Evolutionary conservation across 2,329 filamentous ascomycete genomes (phyloP).

Genomic region (Cordyceps fumosorosea): DNA sequence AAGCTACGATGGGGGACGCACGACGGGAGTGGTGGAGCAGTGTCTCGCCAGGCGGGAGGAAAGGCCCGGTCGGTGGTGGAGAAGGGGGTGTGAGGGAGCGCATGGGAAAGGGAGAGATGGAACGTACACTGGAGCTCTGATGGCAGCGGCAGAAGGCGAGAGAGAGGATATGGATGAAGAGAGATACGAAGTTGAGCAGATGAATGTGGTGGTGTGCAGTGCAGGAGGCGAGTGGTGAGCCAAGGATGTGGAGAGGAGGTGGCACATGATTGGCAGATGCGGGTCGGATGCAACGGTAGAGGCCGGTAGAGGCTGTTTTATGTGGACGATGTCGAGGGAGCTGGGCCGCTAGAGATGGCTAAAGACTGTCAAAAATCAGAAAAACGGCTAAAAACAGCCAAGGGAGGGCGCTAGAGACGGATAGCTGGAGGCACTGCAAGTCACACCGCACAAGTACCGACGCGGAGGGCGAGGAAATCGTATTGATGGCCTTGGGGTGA

Average conservation of each 20-base stretch:
- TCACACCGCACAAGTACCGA: neutral
- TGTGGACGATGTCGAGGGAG: neutral
- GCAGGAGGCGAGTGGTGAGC: neutral
- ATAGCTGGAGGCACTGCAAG: neutral
- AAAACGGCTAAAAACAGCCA: neutral
- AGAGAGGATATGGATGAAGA: constrained; percentile 1
- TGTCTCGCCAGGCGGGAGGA: constrained; percentile 1
- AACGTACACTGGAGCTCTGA: neutral
- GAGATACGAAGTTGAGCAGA: constrained; percentile 1
- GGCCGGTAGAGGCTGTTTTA: neutral
- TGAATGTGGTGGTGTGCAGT: constrained; percentile 5
- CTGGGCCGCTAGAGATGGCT: neutral
- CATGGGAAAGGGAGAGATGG: neutral
- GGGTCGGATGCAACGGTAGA: constrained; percentile 11
- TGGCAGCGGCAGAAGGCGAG: neutral
- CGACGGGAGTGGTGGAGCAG: constrained; percentile 6
- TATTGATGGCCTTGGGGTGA: neutral
- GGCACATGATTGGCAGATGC: constrained; percentile 15
- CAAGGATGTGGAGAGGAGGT: constrained; percentile 9
- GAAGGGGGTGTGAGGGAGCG: constrained; percentile 1
- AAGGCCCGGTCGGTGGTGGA: constrained; percentile 3
- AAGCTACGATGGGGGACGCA: neutral
- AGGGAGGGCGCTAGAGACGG: neutral
- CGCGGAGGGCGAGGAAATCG: neutral
- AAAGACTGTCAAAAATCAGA: neutral